These are phyloP conservation scores for Piromyces finnis DNA, from an alignment of 192 early-diverging fungal genomes.

Conservation along the genomic window DNA sequence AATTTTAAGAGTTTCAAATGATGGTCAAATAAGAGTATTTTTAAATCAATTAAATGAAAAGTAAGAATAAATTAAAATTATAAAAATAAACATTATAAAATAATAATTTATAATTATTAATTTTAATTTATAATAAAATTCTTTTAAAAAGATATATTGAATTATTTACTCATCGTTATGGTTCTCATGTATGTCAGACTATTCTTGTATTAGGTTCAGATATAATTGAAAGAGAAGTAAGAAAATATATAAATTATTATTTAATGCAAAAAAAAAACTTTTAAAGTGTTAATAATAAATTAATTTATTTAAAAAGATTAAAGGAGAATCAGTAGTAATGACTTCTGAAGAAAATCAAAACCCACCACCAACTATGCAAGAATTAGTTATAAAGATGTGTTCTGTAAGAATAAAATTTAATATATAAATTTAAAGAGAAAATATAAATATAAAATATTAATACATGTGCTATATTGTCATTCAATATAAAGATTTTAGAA, in stretches of 20 bases:
- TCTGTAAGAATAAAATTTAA: slow-evolving; percentile 5
- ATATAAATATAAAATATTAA: background rate
- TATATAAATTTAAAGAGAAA: too few species aligned
- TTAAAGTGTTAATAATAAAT: slow-evolving; percentile 9
- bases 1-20: slow-evolving; percentile 44
- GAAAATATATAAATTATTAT: background rate
- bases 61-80: background rate
- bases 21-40: slow-evolving; percentile 56
- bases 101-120: background rate
- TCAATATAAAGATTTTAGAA: background rate
- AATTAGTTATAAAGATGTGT: slow-evolving; percentile 39
- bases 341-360: slow-evolving; percentile 10
- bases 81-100: too few species aligned
- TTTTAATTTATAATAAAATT: too few species aligned
- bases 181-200: slow-evolving; percentile 75
- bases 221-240: slow-evolving; percentile 55
- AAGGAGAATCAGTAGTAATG: slow-evolving; percentile 3
- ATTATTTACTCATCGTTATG: slow-evolving; percentile 67
- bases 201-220: slow-evolving; percentile 49
- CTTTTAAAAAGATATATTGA: slow-evolving; percentile 15
- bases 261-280: background rate
- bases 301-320: slow-evolving; percentile 8
- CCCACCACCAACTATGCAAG: slow-evolving; percentile 45
- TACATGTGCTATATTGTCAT: too few species aligned
- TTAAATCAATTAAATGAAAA: slow-evolving; percentile 21